These are phyloP conservation scores for Elsinoe arachidis DNA, from an alignment of 2,329 filamentous ascomycete species.

Conservation along the genomic window DNA sequence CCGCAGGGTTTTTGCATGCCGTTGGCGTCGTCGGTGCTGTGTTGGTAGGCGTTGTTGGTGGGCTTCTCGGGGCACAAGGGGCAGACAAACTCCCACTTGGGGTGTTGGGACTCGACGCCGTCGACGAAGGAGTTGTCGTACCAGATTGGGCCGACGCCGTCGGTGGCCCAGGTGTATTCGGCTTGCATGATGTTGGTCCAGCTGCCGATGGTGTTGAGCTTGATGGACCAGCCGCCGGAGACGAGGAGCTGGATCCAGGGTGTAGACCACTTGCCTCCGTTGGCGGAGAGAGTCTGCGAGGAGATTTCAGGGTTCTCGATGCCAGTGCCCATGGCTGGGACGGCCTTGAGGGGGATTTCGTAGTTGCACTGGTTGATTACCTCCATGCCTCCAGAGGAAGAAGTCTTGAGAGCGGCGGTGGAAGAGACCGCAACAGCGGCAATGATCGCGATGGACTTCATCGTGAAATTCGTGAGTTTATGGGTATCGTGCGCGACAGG, in stretches of 20 bases:
- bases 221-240: slow-evolving; percentile 31
- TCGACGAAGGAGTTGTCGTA: slow-evolving; percentile 32
- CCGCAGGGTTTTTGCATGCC: slow-evolving; percentile 30
- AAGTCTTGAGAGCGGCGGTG: slow-evolving; percentile 13
- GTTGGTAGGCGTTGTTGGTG: slow-evolving; percentile 30
- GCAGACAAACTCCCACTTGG: slow-evolving; percentile 30
- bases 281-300: slow-evolving; percentile 20
- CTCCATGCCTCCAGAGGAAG: slow-evolving; percentile 21
- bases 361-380: slow-evolving; percentile 28
- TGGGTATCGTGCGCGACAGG: slow-evolving; percentile 6
- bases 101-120: slow-evolving; percentile 29
- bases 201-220: slow-evolving; percentile 26
- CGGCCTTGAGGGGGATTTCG: slow-evolving; percentile 24
- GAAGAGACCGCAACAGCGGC: slow-evolving; percentile 21
- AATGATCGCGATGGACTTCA: slow-evolving; percentile 22
- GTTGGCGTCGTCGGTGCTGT: slow-evolving; percentile 31
- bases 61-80: slow-evolving; percentile 21
- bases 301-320: slow-evolving; percentile 17
- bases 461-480: slow-evolving; percentile 12
- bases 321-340: slow-evolving; percentile 24
- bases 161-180: slow-evolving; percentile 30
- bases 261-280: slow-evolving; percentile 24
- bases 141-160: slow-evolving; percentile 29
- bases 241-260: slow-evolving; percentile 28
- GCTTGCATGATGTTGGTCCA: slow-evolving; percentile 29